Conservation (phyloP, 2,329 filamentous ascomycete genomes). For the Fusarium torreyae region DNA sequence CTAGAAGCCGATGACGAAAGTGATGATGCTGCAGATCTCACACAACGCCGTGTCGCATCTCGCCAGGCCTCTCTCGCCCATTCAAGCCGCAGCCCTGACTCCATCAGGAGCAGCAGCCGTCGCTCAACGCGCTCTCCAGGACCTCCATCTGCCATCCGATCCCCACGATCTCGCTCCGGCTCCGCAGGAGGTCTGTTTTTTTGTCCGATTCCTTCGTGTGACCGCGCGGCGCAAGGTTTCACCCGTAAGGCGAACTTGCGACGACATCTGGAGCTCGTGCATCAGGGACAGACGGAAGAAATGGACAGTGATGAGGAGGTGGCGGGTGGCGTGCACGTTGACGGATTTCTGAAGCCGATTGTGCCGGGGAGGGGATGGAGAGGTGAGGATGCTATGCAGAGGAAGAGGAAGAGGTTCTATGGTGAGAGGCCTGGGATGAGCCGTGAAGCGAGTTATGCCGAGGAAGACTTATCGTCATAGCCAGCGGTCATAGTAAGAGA, state of each 20-base stretch:
- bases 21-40: constrained; percentile 46
- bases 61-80: constrained; percentile 51
- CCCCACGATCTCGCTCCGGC: constrained; percentile 45
- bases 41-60: constrained; percentile 52
- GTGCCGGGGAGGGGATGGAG: constrained; percentile 65
- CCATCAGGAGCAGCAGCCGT: constrained; percentile 42
- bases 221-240: constrained; percentile 57
- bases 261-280: constrained; percentile 58
- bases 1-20: constrained; percentile 46
- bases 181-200: constrained; percentile 55
- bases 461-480: constrained; percentile 27
- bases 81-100: constrained; percentile 49
- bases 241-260: constrained; percentile 54
- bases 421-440: constrained; percentile 35
- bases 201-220: constrained; percentile 58
- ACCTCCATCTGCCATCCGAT: constrained; percentile 20
- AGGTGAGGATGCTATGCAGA: constrained; percentile 52
- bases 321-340: constrained; percentile 75
- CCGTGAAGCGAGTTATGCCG: constrained; percentile 31
- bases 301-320: constrained; percentile 67
- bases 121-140: constrained; percentile 42
- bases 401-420: constrained; percentile 51
- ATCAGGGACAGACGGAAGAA: constrained; percentile 56
- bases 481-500: no score
- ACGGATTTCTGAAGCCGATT: constrained; percentile 76